Conservation (phyloP, 169 alveolate genomes). For the Eimeria maxima region DNA sequence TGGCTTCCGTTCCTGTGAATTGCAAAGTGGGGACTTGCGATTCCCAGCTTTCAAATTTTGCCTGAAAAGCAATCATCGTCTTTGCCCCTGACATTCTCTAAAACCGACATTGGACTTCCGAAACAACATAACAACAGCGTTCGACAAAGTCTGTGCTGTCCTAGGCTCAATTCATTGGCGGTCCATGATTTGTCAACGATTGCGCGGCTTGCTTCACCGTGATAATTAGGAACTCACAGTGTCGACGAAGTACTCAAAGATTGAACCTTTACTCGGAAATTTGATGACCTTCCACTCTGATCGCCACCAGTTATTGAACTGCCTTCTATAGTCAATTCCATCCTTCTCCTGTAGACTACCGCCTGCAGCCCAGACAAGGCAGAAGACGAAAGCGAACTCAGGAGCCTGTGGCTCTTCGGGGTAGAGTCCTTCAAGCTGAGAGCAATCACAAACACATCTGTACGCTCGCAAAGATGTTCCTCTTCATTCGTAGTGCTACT, state of each 20-base stretch:
- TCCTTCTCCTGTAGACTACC: constrained; percentile 97
- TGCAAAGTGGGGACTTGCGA: constrained; percentile 78
- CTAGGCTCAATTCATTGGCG: background rate
- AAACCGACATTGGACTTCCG: background rate
- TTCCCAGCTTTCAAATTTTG: constrained; percentile 94
- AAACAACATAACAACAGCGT: background rate
- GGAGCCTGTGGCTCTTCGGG: constrained; percentile 88
- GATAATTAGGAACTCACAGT: constrained; percentile 84
- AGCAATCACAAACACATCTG: background rate
- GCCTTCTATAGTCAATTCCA: constrained; percentile 95
- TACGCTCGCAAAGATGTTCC: background rate
- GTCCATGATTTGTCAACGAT: background rate
- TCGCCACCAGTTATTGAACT: constrained; percentile 97
- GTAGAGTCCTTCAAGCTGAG: constrained; percentile 88
- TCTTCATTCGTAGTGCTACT: background rate
- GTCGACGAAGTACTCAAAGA: constrained; percentile 97
- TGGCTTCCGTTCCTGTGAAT: constrained; percentile 85
- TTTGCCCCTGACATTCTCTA: background rate
- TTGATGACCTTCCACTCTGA: constrained; percentile 97
- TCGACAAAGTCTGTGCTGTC: background rate
- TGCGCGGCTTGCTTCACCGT: background rate
- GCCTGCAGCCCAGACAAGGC: constrained; percentile 97
- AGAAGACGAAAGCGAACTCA: constrained; percentile 96
- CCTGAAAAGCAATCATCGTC: constrained; percentile 22
- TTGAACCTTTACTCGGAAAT: constrained; percentile 97